A percentile compares a stretch with the other conserved stretches of the same genome.
Conservation (phyloP, 371 early-diverging fungal species). For the Actinomucor elegans region DNA sequence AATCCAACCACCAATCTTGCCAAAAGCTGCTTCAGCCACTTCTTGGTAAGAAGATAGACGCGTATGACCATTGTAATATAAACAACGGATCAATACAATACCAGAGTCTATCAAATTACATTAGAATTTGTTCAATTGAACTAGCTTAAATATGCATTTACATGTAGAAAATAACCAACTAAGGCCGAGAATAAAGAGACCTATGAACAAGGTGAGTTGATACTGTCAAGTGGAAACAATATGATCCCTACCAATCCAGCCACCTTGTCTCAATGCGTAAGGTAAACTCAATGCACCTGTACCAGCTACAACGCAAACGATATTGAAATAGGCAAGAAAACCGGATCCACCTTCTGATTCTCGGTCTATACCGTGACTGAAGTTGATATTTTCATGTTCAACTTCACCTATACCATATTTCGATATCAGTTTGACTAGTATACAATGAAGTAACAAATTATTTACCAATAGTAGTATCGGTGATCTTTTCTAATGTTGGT, state of each 20-base stretch:
- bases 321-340: slow-evolving; percentile 59
- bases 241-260: slow-evolving; percentile 28
- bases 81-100: slow-evolving; percentile 67
- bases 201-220: no score
- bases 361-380: slow-evolving; percentile 36
- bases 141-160: slow-evolving; percentile 13
- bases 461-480: slow-evolving; percentile 12
- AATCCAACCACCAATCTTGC: slow-evolving; percentile 59
- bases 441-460: no score
- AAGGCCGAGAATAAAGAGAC: slow-evolving; percentile 36
- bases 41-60: slow-evolving; percentile 47
- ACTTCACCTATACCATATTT: not conserved
- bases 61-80: slow-evolving; percentile 65
- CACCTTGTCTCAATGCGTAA: slow-evolving; percentile 67
- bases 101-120: slow-evolving; percentile 53
- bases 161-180: slow-evolving; percentile 43
- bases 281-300: slow-evolving; percentile 86
- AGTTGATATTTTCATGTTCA: slow-evolving; percentile 9
- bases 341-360: slow-evolving; percentile 27
- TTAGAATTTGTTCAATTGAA: not conserved
- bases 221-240: no score
- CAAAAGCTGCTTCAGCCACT: slow-evolving; percentile 67
- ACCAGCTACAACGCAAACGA: slow-evolving; percentile 83
- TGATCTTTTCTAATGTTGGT: slow-evolving; percentile 8
- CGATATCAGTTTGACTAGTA: no score